Base-by-base conservation (phyloP, 1,284 basidiomycete genomes). In the Cryptococcus hybrid region DNA sequence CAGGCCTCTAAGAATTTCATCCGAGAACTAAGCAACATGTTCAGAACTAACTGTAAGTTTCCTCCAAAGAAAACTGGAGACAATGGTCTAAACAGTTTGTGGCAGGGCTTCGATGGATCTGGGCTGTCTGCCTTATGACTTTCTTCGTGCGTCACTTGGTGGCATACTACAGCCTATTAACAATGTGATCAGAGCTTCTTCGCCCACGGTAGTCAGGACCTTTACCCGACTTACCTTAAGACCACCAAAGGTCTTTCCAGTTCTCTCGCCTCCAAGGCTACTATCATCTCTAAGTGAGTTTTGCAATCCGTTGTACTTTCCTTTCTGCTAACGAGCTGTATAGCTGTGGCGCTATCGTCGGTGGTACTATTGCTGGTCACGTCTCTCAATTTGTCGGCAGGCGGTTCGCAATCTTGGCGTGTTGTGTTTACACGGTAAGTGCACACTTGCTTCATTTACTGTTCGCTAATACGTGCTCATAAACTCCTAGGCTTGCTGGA, bases 331-430 rank as follows among this genome's bases (percentile, higher is more conserved):
- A 36, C 34, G 11, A 15, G 12, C 36, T 30, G 9, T 38, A 5
- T 24, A 54, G 48, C 66, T 77, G 72, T 55, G 90, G 90, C 61
- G 90, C 89, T 30, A 84, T 92, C 56, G 80, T 80, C 1, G 93
- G 93, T 37, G 92, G 93, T 53, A 79, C 81, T 0, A 71, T 93
- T 51, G 88, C 89, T 7, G 94, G 94, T 12, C 87, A 80, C 68
- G 55, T 84, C 0, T 90, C 88, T 46, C 95, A 98, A 71, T 88
- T 88, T 75, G 81, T 91, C 53, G 95, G 95, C 4, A 86, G 95
- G 55, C 85, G 95, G 24, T 81, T 97, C 46, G 68, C 73, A 13
- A 66, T 66, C 56, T 62, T 75, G 52, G 15, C 67, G 52, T 66
- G 61, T 57, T 85, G 81, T 3, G 86, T 90, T 79, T 89, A 34